A percentile compares a stretch with the other conserved stretches of the same genome.
phyloP scores from a whole-genome alignment of 2,329 filamentous ascomycete genomes.

The Apiospora kogelbergensis region DNA sequence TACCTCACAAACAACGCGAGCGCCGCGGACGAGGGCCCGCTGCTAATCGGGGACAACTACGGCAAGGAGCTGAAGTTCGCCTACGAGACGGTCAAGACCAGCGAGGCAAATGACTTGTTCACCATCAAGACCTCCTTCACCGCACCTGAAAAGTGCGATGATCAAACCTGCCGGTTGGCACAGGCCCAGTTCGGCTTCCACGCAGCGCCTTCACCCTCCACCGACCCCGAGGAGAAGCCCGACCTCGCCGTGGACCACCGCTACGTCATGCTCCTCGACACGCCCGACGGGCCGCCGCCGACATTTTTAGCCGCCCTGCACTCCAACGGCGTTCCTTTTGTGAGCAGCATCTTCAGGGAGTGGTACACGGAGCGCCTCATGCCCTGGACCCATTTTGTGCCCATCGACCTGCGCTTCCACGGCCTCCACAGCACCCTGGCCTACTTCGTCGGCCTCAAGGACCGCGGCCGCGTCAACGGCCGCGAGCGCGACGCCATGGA shows the following conservation, averaged over 20 bases:
- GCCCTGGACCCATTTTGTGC: conserved; percentile 81
- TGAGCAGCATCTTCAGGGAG: conserved; percentile 71
- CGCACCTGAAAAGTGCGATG: conserved; percentile 43
- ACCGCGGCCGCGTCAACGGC: conserved; percentile 42
- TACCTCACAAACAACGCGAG: conserved; percentile 59
- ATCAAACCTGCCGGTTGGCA: conserved; percentile 48
- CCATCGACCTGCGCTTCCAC: conserved; percentile 71
- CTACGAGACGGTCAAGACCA: conserved; percentile 55
- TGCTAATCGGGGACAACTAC: conserved; percentile 43
- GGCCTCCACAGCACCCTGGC: conserved; percentile 71
- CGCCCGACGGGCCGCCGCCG: conserved; percentile 63
- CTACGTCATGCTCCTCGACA: conserved; percentile 73
- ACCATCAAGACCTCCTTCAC: conserved; percentile 61
- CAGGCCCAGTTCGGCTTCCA: conserved; percentile 49
- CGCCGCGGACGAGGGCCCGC: conserved; percentile 49
- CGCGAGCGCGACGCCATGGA: conserved; percentile 45
- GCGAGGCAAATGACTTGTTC: conserved; percentile 53
- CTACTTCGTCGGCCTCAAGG: conserved; percentile 67
- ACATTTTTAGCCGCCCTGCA: conserved; percentile 63
- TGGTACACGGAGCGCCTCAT: conserved; percentile 76
- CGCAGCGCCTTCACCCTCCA: conserved; percentile 25
- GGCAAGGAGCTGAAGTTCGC: conserved; percentile 38
- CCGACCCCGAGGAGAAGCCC: conserved; percentile 30
- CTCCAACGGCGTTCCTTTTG: conserved; percentile 67
- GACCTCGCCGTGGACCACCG: conserved; percentile 59